A percentile compares a stretch with the other conserved stretches of the same genome.
Conservation (phyloP, 2,329 filamentous ascomycete species). For the Xylaria sp. region DNA sequence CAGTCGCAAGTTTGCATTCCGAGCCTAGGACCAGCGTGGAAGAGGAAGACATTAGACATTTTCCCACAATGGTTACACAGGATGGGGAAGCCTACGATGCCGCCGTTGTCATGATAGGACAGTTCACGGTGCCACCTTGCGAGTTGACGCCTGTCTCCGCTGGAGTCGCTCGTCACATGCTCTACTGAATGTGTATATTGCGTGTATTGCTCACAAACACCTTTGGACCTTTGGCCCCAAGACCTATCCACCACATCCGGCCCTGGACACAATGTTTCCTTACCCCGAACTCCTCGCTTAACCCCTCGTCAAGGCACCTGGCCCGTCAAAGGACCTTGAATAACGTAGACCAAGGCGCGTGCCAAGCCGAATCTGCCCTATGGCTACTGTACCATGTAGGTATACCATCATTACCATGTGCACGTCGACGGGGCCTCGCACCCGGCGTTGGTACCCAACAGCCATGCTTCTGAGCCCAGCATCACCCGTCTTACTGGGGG, state of each 20-base stretch:
- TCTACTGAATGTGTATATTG: too few relatives aligned
- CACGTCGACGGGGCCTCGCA: constrained; percentile 28
- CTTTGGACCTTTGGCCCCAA: background rate
- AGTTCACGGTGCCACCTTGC: background rate
- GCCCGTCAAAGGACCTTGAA: background rate
- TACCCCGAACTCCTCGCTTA: background rate
- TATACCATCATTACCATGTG: too few relatives aligned
- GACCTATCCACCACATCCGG: too few relatives aligned
- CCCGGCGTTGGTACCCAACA: constrained; percentile 27
- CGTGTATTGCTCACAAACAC: background rate
- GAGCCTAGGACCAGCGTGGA: background rate
- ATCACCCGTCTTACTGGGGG: constrained; percentile 13
- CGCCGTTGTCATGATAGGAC: background rate
- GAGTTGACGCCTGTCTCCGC: background rate
- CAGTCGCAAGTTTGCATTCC: background rate
- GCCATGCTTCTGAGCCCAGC: background rate
- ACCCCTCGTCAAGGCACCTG: background rate
- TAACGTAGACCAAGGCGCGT: background rate
- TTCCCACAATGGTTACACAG: background rate
- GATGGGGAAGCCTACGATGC: background rate
- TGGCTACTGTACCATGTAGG: too few relatives aligned
- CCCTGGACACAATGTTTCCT: background rate
- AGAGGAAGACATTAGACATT: background rate
- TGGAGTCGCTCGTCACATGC: too few relatives aligned
- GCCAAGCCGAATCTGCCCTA: constrained; percentile 21